Conservation (phyloP, 2,329 filamentous ascomycete species). For the Apiospora rasikravindrae region DNA sequence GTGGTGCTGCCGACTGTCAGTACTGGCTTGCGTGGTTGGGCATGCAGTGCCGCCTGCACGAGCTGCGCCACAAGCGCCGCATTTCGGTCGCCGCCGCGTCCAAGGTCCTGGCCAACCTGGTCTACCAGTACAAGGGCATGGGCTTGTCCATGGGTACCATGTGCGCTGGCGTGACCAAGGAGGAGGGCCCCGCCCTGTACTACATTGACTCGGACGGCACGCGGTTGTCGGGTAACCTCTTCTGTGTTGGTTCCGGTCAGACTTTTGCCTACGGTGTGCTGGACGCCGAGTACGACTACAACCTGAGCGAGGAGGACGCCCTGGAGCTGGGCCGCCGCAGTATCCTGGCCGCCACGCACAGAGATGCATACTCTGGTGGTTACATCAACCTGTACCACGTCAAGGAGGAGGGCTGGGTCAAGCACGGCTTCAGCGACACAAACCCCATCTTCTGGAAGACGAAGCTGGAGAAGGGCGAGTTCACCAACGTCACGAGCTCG, state of each 20-base stretch:
- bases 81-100: slow-evolving; percentile 97
- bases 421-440: slow-evolving; percentile 97
- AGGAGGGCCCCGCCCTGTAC: slow-evolving; percentile 96
- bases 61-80: slow-evolving; percentile 98
- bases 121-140: slow-evolving; percentile 99
- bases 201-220: slow-evolving; percentile 99
- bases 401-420: slow-evolving; percentile 98
- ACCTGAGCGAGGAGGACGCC: slow-evolving; percentile 84
- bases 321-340: slow-evolving; percentile 89
- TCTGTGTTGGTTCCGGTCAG: slow-evolving; percentile 97
- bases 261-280: slow-evolving; percentile 98
- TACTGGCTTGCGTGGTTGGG: slow-evolving; percentile 99
- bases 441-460: slow-evolving; percentile 99
- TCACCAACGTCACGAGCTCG: slow-evolving; percentile 88
- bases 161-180: slow-evolving; percentile 94
- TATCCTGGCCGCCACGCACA: slow-evolving; percentile 94
- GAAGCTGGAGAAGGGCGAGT: slow-evolving; percentile 98
- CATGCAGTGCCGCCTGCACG: slow-evolving; percentile 98
- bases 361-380: slow-evolving; percentile 98
- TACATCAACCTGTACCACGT: slow-evolving; percentile 99
- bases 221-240: slow-evolving; percentile 88
- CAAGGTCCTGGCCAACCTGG: slow-evolving; percentile 98
- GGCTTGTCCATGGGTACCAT: slow-evolving; percentile 99
- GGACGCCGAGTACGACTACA: slow-evolving; percentile 93
- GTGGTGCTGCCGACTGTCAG: slow-evolving; percentile 98